Evolutionary conservation across 106 monocot genomes (phyloP).

Genomic region (Dendrobium nobile): DNA sequence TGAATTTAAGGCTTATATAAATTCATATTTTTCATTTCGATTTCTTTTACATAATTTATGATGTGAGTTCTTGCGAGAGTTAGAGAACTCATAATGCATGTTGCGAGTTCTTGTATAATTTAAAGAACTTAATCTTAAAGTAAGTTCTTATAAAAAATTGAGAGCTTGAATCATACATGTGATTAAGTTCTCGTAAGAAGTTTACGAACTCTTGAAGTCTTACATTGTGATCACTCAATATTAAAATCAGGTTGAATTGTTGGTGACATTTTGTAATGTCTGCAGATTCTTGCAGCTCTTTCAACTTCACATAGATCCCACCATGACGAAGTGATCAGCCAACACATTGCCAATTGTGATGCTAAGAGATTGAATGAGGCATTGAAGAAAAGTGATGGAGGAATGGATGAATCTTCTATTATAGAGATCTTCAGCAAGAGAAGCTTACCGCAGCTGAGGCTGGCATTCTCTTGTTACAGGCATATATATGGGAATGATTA

Average conservation of each 20-base stretch:
- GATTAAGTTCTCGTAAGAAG: no score
- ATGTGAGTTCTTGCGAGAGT: no score
- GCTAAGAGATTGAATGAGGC: conserved; percentile 43
- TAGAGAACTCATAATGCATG: no score
- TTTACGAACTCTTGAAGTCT: no score
- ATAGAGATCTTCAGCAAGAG: conserved; percentile 48
- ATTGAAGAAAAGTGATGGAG: conserved; percentile 8
- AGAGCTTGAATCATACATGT: no score
- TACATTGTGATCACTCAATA: not conserved
- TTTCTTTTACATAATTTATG: no score
- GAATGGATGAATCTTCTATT: conserved; percentile 21
- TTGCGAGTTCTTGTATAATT: no score
- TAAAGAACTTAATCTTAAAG: no score
- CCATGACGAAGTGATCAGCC: conserved; percentile 23
- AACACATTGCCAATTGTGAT: conserved; percentile 41
- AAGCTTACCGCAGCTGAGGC: conserved; percentile 40
- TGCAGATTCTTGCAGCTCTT: conserved; percentile 33
- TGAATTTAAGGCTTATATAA: no score
- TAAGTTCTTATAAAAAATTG: no score
- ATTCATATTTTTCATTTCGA: no score
- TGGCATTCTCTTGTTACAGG: conserved; percentile 29
- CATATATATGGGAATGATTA: conserved; percentile 43
- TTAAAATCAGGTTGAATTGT: not conserved
- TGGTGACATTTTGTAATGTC: not conserved
- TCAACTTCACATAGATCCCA: conserved; percentile 47